A percentile compares a stretch with the other conserved stretches of the same genome.
Evolutionary conservation across 768 basidiomycete genomes (phyloP).

Genomic region (Hericium alpestre): DNA sequence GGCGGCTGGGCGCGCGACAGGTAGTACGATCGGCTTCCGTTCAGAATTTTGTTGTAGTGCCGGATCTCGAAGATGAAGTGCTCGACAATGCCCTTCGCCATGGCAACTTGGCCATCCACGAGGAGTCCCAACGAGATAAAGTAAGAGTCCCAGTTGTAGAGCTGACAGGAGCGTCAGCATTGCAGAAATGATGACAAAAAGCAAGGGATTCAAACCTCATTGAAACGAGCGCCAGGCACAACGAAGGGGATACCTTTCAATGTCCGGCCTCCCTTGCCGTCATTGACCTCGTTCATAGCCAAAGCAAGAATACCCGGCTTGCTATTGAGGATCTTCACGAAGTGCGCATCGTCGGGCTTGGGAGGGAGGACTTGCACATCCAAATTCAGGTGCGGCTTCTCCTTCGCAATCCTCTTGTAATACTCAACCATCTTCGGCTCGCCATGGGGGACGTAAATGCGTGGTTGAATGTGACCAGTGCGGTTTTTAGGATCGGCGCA

Average conservation of each 20-base stretch:
- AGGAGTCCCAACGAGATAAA: conserved; percentile 90
- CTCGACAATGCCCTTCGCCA: conserved; percentile 97
- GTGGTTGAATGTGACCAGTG: conserved; percentile 77
- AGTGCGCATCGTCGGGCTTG: conserved; percentile 77
- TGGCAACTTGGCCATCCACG: conserved; percentile 85
- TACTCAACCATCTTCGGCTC: conserved; percentile 94
- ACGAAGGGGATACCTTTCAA: conserved; percentile 94
- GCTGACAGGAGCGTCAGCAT: conserved; percentile 27
- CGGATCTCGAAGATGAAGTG: conserved; percentile 99
- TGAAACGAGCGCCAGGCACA: conserved; percentile 91
- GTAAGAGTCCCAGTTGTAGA: conserved; percentile 94
- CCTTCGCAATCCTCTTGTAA: conserved; percentile 80
- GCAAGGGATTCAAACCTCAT: conserved; percentile 50
- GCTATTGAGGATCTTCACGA: conserved; percentile 86
- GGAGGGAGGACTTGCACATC: conserved; percentile 85
- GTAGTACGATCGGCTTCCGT: conserved; percentile 92
- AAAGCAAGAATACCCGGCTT: conserved; percentile 91
- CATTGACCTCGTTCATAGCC: conserved; percentile 88
- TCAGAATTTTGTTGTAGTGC: conserved; percentile 93
- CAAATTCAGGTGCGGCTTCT: conserved; percentile 89
- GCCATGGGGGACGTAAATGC: conserved; percentile 90
- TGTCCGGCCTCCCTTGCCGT: conserved; percentile 65
- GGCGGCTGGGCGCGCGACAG: conserved; percentile 94
- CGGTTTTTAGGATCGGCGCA: conserved; percentile 98
- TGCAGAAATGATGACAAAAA: not conserved